These are phyloP conservation scores for Chlorophyllum brunneum DNA, from an alignment of 768 basidiomycete genomes.

Conservation along the genomic window DNA sequence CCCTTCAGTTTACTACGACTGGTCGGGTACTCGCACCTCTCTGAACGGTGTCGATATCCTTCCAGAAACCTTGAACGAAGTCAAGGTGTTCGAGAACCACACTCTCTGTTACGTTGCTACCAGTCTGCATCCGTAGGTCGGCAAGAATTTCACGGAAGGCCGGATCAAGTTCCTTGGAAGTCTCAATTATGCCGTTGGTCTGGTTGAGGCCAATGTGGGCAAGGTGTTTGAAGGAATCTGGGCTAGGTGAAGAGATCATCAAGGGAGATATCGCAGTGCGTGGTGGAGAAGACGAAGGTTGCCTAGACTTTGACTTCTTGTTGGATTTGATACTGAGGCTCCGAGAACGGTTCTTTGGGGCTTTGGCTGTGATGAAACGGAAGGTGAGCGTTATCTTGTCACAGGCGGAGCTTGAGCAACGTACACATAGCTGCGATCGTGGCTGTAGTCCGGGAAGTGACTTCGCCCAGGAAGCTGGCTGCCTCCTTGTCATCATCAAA, in stretches of 20 bases:
- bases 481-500: constrained; percentile 50
- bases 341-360: constrained; percentile 17
- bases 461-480: constrained; percentile 33
- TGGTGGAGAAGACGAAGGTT: constrained; percentile 19
- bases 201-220: constrained; percentile 58
- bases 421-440: neutral
- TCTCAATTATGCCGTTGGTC: constrained; percentile 44
- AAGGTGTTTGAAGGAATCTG: constrained; percentile 63
- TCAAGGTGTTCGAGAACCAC: constrained; percentile 24
- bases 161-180: constrained; percentile 48
- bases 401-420: constrained; percentile 12
- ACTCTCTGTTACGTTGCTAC: constrained; percentile 23
- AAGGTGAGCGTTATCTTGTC: constrained; percentile 15
- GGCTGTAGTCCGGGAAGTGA: constrained; percentile 24
- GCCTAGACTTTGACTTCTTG: neutral
- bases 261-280: constrained; percentile 28
- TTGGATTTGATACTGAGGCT: constrained; percentile 30
- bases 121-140: constrained; percentile 23
- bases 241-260: constrained; percentile 55
- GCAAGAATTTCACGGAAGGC: constrained; percentile 46
- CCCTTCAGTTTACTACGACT: constrained; percentile 12
- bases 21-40: constrained; percentile 15
- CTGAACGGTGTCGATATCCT: constrained; percentile 23
- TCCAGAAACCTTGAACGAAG: constrained; percentile 31
- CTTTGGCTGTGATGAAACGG: constrained; percentile 9